Evolutionary conservation across 768 basidiomycete species (phyloP).

Genomic region (Tulasnella sp.): DNA sequence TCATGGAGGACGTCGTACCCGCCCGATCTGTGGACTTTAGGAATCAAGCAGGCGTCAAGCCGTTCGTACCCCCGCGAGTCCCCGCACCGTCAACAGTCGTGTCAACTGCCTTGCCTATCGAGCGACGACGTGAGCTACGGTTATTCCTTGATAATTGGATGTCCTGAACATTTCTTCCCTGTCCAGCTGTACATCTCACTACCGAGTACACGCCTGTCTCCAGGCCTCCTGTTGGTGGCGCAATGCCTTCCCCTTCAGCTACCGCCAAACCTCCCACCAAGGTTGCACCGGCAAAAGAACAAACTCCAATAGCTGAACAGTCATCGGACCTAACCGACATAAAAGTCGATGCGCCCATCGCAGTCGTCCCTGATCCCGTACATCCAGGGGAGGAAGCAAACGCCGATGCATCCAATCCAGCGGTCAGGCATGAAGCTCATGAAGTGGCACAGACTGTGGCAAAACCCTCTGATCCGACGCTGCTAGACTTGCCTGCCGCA

Average conservation of each 20-base stretch:
- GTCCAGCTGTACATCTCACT: slow-evolving; percentile 14
- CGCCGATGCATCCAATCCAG: slow-evolving; percentile 17
- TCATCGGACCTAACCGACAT: slow-evolving; percentile 39
- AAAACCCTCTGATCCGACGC: slow-evolving; percentile 24
- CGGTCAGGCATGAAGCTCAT: slow-evolving; percentile 19
- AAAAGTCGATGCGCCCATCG: slow-evolving; percentile 21
- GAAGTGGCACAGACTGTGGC: slow-evolving; percentile 28
- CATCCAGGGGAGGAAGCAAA: slow-evolving; percentile 20
- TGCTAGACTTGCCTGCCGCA: slow-evolving; percentile 48
- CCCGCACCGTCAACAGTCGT: slow-evolving; percentile 25
- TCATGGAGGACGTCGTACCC: slow-evolving; percentile 56
- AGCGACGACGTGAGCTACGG: slow-evolving; percentile 13
- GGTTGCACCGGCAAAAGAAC: slow-evolving; percentile 50
- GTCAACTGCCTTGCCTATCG: slow-evolving; percentile 21
- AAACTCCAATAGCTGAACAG: slow-evolving; percentile 49
- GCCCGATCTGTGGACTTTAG: slow-evolving; percentile 65
- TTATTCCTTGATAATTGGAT: slow-evolving; percentile 11
- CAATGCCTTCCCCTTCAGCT: neutral
- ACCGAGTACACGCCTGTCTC: slow-evolving; percentile 23
- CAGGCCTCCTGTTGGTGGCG: slow-evolving; percentile 14
- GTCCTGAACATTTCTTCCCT: neutral
- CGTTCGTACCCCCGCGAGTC: slow-evolving; percentile 26
- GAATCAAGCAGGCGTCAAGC: slow-evolving; percentile 28
- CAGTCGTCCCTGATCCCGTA: slow-evolving; percentile 18
- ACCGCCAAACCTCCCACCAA: slow-evolving; percentile 4